Evolutionary conservation across 1,139 yeast genomes (phyloP), one percentile per base, ranked within the genome.

Genomic region (Entelexis paramagnoliae): DNA sequence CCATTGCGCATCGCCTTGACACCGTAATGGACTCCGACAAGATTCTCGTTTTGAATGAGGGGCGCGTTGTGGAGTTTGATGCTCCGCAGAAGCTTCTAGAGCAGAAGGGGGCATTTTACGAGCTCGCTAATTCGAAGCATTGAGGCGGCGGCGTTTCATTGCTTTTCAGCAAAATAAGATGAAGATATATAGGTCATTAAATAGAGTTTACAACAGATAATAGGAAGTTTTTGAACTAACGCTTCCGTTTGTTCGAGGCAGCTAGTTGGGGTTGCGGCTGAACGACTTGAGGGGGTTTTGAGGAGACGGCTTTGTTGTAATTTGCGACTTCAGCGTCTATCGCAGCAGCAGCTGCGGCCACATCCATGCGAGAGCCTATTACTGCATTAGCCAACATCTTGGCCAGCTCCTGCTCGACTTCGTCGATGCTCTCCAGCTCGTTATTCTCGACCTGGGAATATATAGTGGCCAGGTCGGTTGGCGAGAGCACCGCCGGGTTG

Each of bases 1-100:
- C 93, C 0, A 83, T 85, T 60, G 95, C 94, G 0, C 95, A 85
- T 62, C 73, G 95, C 55, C 72, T 86, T 48, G 86, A 85, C 61
- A 86, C 95, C 0, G 84, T 86, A 47, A 70, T 85, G 76, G 91
- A 83, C 61, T 79, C 83, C 61, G 95, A 86, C 61, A 74, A 76
- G 54, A 81, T 86, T 44, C 68, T 83, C 41, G 83, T 83, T 3
- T 69, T 86, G 55, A 89, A 82, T 46, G 69, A 72, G 30, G 95
- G 95, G 8, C 69, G 71, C 53, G 75, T 84, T 14, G 73, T 72
- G 38, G 95, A 85, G 65, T 83, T 81, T 65, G 95, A 81, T 55
- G 61, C 79, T 1, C 91, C 91, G 0, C 63, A 67, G 30, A 71
- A 67, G 24, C 66, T 82, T 36, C 62, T 81, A 48, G 63, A 68